Evolutionary conservation across 805 yeast species (phyloP), one percentile per base, ranked within the genome.

Genomic region (Jamesozyma lodderae): DNA sequence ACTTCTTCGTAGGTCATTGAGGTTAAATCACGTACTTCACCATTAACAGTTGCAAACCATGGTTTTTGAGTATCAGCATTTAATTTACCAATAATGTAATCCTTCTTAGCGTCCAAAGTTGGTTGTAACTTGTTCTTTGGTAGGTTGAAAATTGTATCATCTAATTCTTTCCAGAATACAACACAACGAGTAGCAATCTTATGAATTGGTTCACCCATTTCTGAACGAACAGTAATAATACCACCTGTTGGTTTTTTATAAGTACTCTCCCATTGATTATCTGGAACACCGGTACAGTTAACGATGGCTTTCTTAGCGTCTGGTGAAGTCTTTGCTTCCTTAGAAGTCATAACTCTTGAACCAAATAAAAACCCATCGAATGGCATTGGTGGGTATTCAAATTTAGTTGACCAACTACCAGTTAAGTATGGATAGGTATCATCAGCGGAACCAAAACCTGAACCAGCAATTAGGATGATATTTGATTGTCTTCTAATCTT

Each of bases 171-270:
- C 98, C 99, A 92, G 62, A 92, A 78, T 65, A 84, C 60, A 43
- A 92, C 97, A 72, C 96, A 96, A 63, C 98, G 81, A 42, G 99
- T 92, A 22, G 98, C 97, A 51, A 92, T 75, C 71, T 92, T 92
- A 68, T 92, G 99, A 59, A 92, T 92, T 57, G 98, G 98, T 70
- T 92, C 98, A 60, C 99, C 98, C 98, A 92, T 92, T 71, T 92
- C 99, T 14, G 97, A 90, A 60, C 84, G 74, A 45, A 92, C 98
- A 40, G 98, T 90, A 51, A 92, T 70, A 49, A 92, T 77, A 66
- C 98, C 99, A 69, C 98, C 98, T 43, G 96, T 79, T 56, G 96
- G 90, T 59, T 81, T 81, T 69, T 83, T 82, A 70, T 92, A 92
- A 35, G 96, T 85, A 54, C 74, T 72, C 66, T 92, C 97, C 99